Evolutionary conservation across 2,329 filamentous ascomycete species (phyloP), one percentile per base, ranked within the genome.

Genomic region (Nannizziopsis arthrosporioides): DNA sequence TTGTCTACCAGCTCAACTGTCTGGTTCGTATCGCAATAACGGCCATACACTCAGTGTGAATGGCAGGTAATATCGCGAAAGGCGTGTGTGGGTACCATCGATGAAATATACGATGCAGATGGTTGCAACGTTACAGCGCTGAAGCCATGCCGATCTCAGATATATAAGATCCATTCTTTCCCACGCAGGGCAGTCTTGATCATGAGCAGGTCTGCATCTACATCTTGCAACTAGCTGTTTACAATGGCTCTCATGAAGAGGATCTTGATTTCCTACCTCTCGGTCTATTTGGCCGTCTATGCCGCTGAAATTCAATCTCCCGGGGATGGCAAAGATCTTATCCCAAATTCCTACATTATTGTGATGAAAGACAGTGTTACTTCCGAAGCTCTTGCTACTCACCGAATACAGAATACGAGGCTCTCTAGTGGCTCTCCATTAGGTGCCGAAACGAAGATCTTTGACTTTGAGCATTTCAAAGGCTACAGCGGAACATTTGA

Each of bases 401-500:
- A 52, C 35, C 39, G 17, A 31, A 14, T 22, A 18, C 40, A 44
- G 44, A 27, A 50, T 17, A 30, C 36, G 18, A 19, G 17, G 32
- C 6, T 35, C 14, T n/a, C 12, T 12, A 34, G 10, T 15, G 15
- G 17, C 11, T 32, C 18, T 6, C 11, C 14, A 2, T 22, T 14
- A 35, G 27, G 7, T 7, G 15, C 14, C 2, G 12, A 50, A 32
- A 30, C 41, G 15, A 15, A 46, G 15, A 46, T 35, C 22, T 53
- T 47, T 27, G 42, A 53, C 15, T n/a, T 53, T 18, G 27, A 32
- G 12, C 44, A 41, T 2, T 34, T 53, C 2, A 50, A 47, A 30
- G 51, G 48, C 11, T 53, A 50, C 31, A 46, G 44, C 19, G 51
- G 48, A 9, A 48, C 17, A 2, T 53, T 53, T 40, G 51, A 53